A percentile compares a stretch with the other conserved stretches of the same genome.
These are phyloP conservation scores for Tremella mesenterica DNA, from an alignment of 768 basidiomycete species.

Conservation along the genomic window DNA sequence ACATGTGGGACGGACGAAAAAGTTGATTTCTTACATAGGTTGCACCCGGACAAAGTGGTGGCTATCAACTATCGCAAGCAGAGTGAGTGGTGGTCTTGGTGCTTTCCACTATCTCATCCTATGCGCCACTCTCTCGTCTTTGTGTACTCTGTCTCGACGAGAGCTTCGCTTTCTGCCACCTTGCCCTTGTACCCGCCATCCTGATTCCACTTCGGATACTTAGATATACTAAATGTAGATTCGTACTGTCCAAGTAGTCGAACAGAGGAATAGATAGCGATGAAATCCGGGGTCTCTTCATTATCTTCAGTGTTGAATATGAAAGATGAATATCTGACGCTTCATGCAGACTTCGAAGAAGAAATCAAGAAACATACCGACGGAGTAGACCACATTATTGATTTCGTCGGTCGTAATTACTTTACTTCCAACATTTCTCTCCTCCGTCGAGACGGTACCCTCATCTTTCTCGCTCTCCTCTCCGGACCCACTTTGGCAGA, in stretches of 20 bases:
- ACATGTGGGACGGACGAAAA: slow-evolving; percentile 81
- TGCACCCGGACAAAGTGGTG: slow-evolving; percentile 45
- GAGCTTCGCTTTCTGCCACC: too few relatives aligned
- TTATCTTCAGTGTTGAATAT: not conserved
- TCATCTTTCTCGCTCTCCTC: slow-evolving; percentile 42
- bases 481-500: slow-evolving; percentile 30
- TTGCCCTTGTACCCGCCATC: too few relatives aligned
- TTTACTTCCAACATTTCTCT: slow-evolving; percentile 35
- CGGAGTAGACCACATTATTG: slow-evolving; percentile 75
- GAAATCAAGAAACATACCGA: slow-evolving; percentile 58
- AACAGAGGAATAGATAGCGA: too few relatives aligned
- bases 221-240: too few relatives aligned
- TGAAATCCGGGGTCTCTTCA: too few relatives aligned
- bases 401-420: slow-evolving; percentile 51
- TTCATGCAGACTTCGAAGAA: slow-evolving; percentile 59
- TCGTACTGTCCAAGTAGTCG: too few relatives aligned
- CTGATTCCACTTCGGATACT: too few relatives aligned
- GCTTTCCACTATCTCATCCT: not conserved
- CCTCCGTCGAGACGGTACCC: slow-evolving; percentile 37
- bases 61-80: slow-evolving; percentile 71
- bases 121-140: not conserved
- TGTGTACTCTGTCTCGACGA: too few relatives aligned
- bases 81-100: slow-evolving; percentile 10
- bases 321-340: not conserved
- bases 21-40: slow-evolving; percentile 56